Evolutionary conservation across 768 basidiomycete species (phyloP).

Genomic region (Xerocomellus chrysenteron): DNA sequence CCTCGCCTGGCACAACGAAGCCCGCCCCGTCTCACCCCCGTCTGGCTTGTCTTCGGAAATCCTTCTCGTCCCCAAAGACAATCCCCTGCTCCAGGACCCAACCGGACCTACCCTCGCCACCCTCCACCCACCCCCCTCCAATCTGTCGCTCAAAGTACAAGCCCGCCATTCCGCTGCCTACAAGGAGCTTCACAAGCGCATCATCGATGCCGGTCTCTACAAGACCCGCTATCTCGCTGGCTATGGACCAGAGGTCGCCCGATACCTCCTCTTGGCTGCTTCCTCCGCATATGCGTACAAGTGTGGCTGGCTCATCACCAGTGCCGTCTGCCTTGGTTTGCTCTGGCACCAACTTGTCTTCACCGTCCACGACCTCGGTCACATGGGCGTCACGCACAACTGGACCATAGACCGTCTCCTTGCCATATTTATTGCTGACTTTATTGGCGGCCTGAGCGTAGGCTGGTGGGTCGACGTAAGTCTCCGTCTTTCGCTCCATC

Average conservation of each 20-base stretch:
- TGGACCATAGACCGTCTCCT: constrained; percentile 80
- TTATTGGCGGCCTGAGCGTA: constrained; percentile 88
- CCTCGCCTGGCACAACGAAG: constrained; percentile 62
- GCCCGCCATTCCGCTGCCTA: constrained; percentile 74
- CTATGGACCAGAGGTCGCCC: constrained; percentile 85
- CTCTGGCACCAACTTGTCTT: constrained; percentile 97
- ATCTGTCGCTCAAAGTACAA: constrained; percentile 57
- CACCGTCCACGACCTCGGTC: constrained; percentile 90
- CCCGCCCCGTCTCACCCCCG: constrained; percentile 40
- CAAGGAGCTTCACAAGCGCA: constrained; percentile 69
- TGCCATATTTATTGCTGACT: constrained; percentile 78
- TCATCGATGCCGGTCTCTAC: constrained; percentile 83
- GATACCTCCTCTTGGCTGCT: constrained; percentile 67
- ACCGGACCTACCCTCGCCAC: constrained; percentile 42
- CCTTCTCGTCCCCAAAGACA: constrained; percentile 55
- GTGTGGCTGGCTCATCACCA: constrained; percentile 63
- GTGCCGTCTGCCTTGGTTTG: constrained; percentile 80
- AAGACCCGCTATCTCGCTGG: constrained; percentile 78
- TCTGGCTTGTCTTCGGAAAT: constrained; percentile 50
- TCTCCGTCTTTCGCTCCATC: constrained; percentile 21
- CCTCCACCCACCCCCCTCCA: constrained; percentile 53
- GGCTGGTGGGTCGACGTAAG: constrained; percentile 98
- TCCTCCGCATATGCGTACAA: constrained; percentile 62
- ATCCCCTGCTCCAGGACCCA: constrained; percentile 20
- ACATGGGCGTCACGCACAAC: constrained; percentile 88